Base-by-base conservation (phyloP, 2,329 filamentous ascomycete species). In the Aspergillus cejpii region DNA sequence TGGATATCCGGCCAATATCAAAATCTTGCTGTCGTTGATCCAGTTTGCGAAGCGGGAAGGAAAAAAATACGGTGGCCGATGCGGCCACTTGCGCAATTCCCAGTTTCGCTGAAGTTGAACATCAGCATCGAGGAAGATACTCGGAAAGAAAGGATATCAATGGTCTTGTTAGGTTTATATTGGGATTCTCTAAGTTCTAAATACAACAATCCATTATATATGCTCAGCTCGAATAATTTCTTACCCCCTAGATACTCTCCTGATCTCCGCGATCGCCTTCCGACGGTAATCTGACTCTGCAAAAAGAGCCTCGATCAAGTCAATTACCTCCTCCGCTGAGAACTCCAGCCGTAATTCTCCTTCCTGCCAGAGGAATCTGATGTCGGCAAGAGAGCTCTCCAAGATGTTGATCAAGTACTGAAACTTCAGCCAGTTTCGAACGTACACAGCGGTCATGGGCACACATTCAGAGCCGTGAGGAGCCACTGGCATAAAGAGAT, bases 281-380 rank as follows among this genome's bases (percentile, higher is more conserved):
- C 77, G 70, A 44, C 80, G 66, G 57, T 80, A 69, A 27, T 78
- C 74, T 51, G 76, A 79, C 52, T 83, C 80, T 14, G 80, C 79
- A 61, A 84, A 84, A 27, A 84, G 62, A 14, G 80, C 80, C 61
- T 79, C 72, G 40, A 84, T 78, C 60, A 84, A 56, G 55, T 83
- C 80, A 11, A 81, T 69, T 6, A 84, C 74, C 58, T 84, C 80
- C 26, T 80, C 78, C 2, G 69, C 68, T 19, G 73, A 73, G 64
- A 83, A 83, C 56, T 83, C 80, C 44, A 82, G 59, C 48, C 74
- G 75, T 54, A 84, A 56, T 60, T 80, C 80, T n/a, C 78, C 78
- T 53, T 84, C 79, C 2, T 71, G 72, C 80, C 80, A 84, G 34
- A 83, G 60, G 50, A 77, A 83, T 55, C 77, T 81, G 64, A 84